Percentiles rank a stretch among this genome's conserved stretches.
Evolutionary conservation across 2,329 filamentous ascomycete species (phyloP).

Genomic region (Trichoderma guizhouense): DNA sequence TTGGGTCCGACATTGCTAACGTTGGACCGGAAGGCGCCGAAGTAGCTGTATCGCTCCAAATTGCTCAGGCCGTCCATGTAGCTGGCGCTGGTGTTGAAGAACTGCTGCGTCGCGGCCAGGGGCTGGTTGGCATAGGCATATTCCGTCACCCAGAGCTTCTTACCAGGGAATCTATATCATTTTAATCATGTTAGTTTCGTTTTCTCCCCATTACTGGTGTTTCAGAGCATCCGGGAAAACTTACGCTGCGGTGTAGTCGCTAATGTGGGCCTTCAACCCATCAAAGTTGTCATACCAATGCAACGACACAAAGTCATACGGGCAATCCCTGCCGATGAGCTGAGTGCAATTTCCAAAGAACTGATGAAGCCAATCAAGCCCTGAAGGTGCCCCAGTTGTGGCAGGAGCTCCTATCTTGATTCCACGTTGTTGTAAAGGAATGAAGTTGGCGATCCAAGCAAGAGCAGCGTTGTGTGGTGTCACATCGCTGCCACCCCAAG

Average conservation of each 20-base stretch:
- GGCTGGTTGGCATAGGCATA: conserved; percentile 61
- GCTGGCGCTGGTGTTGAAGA: conserved; percentile 63
- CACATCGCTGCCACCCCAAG: conserved; percentile 61
- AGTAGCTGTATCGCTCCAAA: conserved; percentile 71
- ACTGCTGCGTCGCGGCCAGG: conserved; percentile 57
- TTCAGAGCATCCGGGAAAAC: neutral
- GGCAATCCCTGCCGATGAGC: conserved; percentile 41
- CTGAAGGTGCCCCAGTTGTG: conserved; percentile 55
- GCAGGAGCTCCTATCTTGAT: conserved; percentile 66
- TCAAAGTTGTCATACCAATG: conserved; percentile 70
- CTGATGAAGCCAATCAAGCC: conserved; percentile 63
- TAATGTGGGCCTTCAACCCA: conserved; percentile 64
- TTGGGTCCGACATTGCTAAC: conserved; percentile 73
- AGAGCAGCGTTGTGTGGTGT: conserved; percentile 58
- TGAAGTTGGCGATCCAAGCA: conserved; percentile 68
- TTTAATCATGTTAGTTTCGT: neutral
- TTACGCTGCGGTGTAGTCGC: conserved; percentile 36
- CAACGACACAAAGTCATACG: conserved; percentile 60
- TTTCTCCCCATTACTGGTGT: neutral
- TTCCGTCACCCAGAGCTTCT: conserved; percentile 74
- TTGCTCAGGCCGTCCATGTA: conserved; percentile 59
- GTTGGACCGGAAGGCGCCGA: conserved; percentile 67
- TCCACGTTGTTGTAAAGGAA: conserved; percentile 61
- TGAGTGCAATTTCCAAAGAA: conserved; percentile 63
- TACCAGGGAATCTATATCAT: conserved; percentile 52